phyloP scores from a whole-genome alignment of 2,329 filamentous ascomycete species.

The Fusarium goolgardi region DNA sequence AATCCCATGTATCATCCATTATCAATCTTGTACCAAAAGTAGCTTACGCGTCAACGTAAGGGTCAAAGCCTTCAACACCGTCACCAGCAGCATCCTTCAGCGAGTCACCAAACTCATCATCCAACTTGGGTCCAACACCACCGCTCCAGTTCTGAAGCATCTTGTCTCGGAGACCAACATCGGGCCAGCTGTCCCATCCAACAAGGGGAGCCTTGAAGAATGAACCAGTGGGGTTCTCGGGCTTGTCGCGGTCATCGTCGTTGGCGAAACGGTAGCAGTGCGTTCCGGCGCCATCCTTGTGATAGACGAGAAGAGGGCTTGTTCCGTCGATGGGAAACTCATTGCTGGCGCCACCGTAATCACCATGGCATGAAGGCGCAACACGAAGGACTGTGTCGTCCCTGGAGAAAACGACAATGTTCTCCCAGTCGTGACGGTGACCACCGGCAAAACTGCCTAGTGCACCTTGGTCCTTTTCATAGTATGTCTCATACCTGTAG shows the following conservation, averaged over 20 bases:
- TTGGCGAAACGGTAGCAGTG: constrained; percentile 51
- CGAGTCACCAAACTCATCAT: constrained; percentile 44
- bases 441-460: constrained; percentile 49
- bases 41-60: constrained; percentile 36
- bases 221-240: constrained; percentile 44
- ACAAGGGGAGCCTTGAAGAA: constrained; percentile 46
- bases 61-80: constrained; percentile 46
- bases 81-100: constrained; percentile 45
- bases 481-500: constrained; percentile 52
- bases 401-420: constrained; percentile 51
- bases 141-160: constrained; percentile 46
- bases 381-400: constrained; percentile 45
- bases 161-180: constrained; percentile 38
- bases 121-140: constrained; percentile 48
- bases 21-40: fast-evolving
- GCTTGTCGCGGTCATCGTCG: constrained; percentile 39
- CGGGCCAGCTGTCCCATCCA: constrained; percentile 48
- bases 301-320: constrained; percentile 45
- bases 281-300: constrained; percentile 47
- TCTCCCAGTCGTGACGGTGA: constrained; percentile 58
- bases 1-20: neutral
- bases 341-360: constrained; percentile 43
- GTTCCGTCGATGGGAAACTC: constrained; percentile 37
- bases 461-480: constrained; percentile 58
- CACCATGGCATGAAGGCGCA: constrained; percentile 47